A percentile compares a stretch with the other conserved stretches of the same genome.
phyloP scores from a whole-genome alignment of 345 rosid species.

The Boechera stricta region DNA sequence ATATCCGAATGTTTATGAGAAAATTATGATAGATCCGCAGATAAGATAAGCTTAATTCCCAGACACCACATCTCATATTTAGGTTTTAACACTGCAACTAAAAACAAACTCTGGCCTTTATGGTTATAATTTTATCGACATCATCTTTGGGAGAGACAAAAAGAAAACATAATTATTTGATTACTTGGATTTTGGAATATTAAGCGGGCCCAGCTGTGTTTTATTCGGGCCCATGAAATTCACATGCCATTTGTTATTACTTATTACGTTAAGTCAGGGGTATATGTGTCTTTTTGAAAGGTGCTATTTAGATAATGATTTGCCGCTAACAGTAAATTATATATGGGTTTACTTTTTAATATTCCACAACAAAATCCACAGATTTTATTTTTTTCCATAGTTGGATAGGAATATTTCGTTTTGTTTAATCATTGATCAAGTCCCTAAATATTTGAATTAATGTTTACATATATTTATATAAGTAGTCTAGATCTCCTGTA shows the following conservation, averaged over 20 bases:
- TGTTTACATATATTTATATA: not conserved
- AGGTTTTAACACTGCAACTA: not conserved
- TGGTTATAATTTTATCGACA: not conserved
- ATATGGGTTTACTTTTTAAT: conserved; percentile 28
- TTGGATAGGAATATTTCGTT: conserved; percentile 37
- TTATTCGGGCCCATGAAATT: conserved; percentile 40
- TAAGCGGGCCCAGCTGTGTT: conserved; percentile 26
- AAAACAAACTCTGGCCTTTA: not conserved
- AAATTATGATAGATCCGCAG: not conserved
- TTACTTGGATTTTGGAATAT: conserved; percentile 34
- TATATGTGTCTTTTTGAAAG: not conserved
- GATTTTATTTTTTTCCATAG: conserved; percentile 3
- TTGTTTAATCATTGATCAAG: not conserved
- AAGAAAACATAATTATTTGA: not conserved
- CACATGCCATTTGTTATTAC: conserved; percentile 19
- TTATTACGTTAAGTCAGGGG: conserved; percentile 25
- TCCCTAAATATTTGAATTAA: not conserved
- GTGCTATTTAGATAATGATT: conserved; percentile 37
- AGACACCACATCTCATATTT: not conserved
- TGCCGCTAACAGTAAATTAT: conserved; percentile 34
- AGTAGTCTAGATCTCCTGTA: not conserved
- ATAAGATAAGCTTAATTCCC: not conserved
- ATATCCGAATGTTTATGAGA: not conserved
- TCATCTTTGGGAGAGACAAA: not conserved
- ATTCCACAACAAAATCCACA: conserved; percentile 23